Conservation (phyloP, 2,329 filamentous ascomycete species). For the Penicillium sp. region DNA sequence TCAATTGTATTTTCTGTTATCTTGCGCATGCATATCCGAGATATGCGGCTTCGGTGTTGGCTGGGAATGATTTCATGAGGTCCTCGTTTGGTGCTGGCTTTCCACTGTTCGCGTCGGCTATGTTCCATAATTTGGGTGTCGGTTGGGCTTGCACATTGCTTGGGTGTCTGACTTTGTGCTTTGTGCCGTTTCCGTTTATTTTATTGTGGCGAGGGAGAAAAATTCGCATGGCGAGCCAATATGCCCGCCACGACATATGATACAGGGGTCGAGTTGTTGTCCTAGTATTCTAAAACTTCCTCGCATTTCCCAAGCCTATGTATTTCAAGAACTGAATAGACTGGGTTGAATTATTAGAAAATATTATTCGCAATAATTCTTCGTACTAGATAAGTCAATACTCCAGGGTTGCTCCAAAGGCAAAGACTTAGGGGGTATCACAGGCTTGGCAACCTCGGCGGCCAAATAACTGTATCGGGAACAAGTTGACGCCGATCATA, state of each 20-base stretch:
- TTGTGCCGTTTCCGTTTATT: constrained; percentile 44
- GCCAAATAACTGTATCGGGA: background rate
- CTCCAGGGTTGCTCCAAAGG: too few relatives aligned
- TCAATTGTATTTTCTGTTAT: constrained; percentile 72
- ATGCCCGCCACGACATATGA: constrained; percentile 22
- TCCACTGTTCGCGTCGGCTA: constrained; percentile 30
- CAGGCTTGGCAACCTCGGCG: background rate
- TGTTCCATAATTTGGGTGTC: constrained; percentile 35
- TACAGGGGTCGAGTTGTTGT: too few relatives aligned
- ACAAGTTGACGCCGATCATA: background rate
- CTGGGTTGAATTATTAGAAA: too few relatives aligned
- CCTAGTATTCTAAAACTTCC: too few relatives aligned
- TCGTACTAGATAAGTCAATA: too few relatives aligned
- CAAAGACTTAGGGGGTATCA: background rate
- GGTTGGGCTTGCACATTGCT: constrained; percentile 32
- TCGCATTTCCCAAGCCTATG: background rate
- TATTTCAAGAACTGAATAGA: too few relatives aligned
- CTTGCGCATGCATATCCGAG: constrained; percentile 69
- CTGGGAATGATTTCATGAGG: constrained; percentile 69
- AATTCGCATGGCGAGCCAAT: constrained; percentile 21
- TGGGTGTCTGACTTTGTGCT: constrained; percentile 26
- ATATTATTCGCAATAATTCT: too few relatives aligned
- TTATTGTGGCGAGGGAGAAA: constrained; percentile 12
- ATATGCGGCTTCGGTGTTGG: constrained; percentile 69
- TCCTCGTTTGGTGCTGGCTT: constrained; percentile 51